phyloP scores from a whole-genome alignment of 352 stramenopile species.

The Pythium rhizo-oryzae region DNA sequence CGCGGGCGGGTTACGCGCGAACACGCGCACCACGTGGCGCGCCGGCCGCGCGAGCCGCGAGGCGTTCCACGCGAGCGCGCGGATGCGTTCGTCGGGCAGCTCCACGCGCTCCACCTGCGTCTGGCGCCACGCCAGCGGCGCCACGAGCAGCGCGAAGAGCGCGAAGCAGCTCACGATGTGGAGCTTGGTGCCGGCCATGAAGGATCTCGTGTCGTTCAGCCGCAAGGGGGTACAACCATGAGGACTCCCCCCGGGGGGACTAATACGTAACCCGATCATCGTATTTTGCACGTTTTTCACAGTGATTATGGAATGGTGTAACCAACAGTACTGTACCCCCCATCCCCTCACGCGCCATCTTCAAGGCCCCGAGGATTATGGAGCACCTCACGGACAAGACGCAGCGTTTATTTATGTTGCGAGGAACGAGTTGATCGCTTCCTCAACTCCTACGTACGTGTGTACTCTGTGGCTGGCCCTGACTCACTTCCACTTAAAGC shows the following conservation, averaged over 20 bases:
- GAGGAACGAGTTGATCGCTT: no score
- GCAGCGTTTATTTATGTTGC: no score
- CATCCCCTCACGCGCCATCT: no score
- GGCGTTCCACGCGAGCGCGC: conserved; percentile 38
- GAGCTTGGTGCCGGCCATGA: conserved; percentile 74
- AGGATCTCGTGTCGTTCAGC: no score
- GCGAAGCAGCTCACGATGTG: conserved; percentile 78
- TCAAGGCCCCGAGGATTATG: no score
- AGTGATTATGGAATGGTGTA: no score
- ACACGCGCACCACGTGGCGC: conserved; percentile 21
- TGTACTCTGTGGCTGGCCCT: background rate
- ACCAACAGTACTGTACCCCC: no score
- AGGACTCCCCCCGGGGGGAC: no score
- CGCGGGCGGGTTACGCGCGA: background rate
- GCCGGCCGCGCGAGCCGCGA: conserved; percentile 34
- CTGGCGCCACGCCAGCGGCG: conserved; percentile 65
- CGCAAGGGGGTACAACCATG: no score
- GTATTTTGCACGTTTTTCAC: background rate
- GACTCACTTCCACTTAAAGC: conserved; percentile 54
- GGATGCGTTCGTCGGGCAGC: conserved; percentile 58
- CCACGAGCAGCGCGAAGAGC: conserved; percentile 63
- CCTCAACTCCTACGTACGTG: no score
- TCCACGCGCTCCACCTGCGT: conserved; percentile 69
- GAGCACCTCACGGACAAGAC: no score
- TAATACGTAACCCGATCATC: background rate